phyloP scores from a whole-genome alignment of 148 eudicot species.

The Rhododendron mucronatum region DNA sequence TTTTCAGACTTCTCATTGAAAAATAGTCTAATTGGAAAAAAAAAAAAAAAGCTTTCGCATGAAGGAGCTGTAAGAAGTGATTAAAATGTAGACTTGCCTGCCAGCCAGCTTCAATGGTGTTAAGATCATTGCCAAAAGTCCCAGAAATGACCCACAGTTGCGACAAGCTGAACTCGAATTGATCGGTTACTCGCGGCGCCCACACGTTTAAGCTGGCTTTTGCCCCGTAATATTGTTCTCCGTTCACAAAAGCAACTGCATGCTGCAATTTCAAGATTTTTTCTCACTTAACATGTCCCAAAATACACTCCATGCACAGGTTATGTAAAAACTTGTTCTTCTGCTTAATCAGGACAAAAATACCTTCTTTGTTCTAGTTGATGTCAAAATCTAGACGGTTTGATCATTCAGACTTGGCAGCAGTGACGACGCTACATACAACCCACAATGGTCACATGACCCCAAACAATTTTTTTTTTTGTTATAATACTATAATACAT shows the following conservation, averaged over 20 bases:
- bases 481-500: too few relatives aligned
- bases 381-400: too few relatives aligned
- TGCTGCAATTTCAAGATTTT: conserved; percentile 41
- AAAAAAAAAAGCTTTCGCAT: not conserved
- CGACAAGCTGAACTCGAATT: conserved; percentile 84
- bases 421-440: too few relatives aligned
- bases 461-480: too few relatives aligned
- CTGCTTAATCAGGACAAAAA: too few relatives aligned
- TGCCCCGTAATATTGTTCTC: conserved; percentile 86
- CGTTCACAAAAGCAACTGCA: conserved; percentile 87
- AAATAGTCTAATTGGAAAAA: not conserved
- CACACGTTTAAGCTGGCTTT: conserved; percentile 94
- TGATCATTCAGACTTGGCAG: too few relatives aligned
- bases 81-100: conserved; percentile 50
- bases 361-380: too few relatives aligned
- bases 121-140: conserved; percentile 86
- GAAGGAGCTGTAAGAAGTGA: not conserved
- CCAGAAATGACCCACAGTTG: conserved; percentile 96
- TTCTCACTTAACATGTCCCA: not conserved
- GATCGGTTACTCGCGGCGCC: conserved; percentile 79
- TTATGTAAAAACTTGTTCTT: not conserved
- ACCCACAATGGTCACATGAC: too few relatives aligned
- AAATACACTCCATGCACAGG: not conserved
- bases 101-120: conserved; percentile 99
- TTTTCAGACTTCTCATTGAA: not conserved